Base-by-base conservation (phyloP, 306 rosid species). In the Quercus agrifolia region DNA sequence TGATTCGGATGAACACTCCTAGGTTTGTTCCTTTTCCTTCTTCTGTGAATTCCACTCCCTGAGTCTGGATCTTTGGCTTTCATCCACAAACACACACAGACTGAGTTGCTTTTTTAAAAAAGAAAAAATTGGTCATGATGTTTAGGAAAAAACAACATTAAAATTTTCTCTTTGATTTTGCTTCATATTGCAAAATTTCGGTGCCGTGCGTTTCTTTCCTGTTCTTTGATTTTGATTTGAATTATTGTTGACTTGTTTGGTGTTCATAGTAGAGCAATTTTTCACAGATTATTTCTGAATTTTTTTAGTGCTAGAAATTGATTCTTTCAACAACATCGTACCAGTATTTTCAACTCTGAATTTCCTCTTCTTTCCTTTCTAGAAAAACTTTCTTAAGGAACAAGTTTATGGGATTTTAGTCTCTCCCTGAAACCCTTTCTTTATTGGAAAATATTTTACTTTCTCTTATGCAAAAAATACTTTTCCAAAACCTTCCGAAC, bases 1-100 rank as follows among this genome's bases (percentile, higher is more conserved):
- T 95, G 6, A 83, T 86, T 58, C 81, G 97, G 51, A 92, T 95
- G 97, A 89, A 86, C 89, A 86, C 96, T 10, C 99, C 99, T 19
- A 91, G 99, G 99, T 95, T 80, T 35, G 77, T 67, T 63, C 66
- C 52, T 77, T 25, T 25, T 17, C 4, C 78, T 71, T 38, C 67
- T 14, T 38, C 67, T 18, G n/a, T 2, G 17, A 8, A 14, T 38
- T 76, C 4, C 44, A 18, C 1, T 7, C 20, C 17, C 70, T 63
- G 72, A 11, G 46, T 67, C 72, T 67, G 18, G 72, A 19, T 68
- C 72, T 19, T 9, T 20, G 20, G 12, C 25, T 66, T 18, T 31
- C 35, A 21, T 31, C 5, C 44, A 13, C 44, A 28, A 33, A 7
- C 20, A 15, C 20, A 63, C 70, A 15, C 70, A 28, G 3, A 41